These are phyloP conservation scores for Brachypodium distachyon DNA, from an alignment of 202 grass and related monocot species.

Conservation along the genomic window DNA sequence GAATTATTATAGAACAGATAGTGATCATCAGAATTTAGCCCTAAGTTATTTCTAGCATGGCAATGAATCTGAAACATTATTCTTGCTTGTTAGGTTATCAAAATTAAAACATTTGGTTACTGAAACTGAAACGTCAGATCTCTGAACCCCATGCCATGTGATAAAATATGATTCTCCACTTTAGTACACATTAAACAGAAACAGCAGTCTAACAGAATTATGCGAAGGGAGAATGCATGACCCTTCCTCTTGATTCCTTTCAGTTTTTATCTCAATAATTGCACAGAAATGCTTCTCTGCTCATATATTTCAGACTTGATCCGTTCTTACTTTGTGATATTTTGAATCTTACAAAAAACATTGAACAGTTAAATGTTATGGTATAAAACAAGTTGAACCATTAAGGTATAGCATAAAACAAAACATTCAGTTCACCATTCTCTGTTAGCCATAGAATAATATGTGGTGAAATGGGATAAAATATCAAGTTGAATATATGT, in stretches of 20 bases:
- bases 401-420: background rate
- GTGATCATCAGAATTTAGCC: background rate
- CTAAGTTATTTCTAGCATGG: background rate
- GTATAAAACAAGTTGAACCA: background rate
- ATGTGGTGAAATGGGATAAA: conserved; percentile 1
- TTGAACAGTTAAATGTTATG: too few relatives aligned
- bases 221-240: background rate
- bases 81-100: background rate
- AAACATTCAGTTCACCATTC: background rate
- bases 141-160: background rate
- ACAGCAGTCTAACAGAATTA: background rate
- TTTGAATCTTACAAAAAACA: background rate
- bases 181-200: background rate
- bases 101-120: background rate
- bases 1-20: conserved; percentile 9
- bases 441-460: background rate
- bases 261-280: background rate
- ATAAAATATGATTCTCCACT: conserved; percentile 6
- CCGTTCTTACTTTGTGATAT: background rate
- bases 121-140: background rate
- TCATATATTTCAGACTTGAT: background rate
- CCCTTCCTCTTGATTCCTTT: background rate
- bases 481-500: background rate
- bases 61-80: background rate
- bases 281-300: background rate